These are phyloP conservation scores for Metarhizium robertsii DNA, from an alignment of 2,329 filamentous ascomycete genomes.

Conservation along the genomic window DNA sequence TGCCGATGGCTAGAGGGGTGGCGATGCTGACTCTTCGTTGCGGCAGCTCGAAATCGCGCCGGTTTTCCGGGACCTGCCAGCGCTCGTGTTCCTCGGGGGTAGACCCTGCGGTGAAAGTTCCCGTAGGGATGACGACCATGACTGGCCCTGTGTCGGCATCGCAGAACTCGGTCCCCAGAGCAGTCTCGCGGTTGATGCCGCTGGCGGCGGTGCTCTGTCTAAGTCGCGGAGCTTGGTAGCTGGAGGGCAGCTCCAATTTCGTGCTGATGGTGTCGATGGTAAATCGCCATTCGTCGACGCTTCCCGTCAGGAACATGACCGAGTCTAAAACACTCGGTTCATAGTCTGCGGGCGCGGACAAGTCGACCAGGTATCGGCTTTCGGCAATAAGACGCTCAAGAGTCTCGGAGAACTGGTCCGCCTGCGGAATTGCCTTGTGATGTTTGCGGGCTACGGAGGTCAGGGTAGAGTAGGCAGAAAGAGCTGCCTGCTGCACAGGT, in stretches of 20 bases:
- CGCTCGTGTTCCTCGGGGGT: slow-evolving; percentile 4
- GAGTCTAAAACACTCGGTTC: not conserved
- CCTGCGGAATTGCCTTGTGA: not conserved
- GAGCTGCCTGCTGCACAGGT: not conserved
- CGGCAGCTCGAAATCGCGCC: slow-evolving; percentile 4
- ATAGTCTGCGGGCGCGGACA: slow-evolving; percentile 1
- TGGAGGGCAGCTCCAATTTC: slow-evolving; percentile 1
- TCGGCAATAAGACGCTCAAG: slow-evolving; percentile 3
- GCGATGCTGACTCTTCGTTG: slow-evolving; percentile 5
- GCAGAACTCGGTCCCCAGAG: slow-evolving; percentile 5
- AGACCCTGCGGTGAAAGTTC: slow-evolving; percentile 6
- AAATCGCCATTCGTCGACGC: slow-evolving; percentile 6
- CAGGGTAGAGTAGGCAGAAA: not conserved
- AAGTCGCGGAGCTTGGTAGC: not conserved
- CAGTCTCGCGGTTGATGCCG: not conserved
- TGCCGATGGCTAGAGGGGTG: slow-evolving; percentile 7
- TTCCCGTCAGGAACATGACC: slow-evolving; percentile 1
- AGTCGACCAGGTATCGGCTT: not conserved
- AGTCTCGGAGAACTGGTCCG: not conserved
- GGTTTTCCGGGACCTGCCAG: slow-evolving; percentile 4
- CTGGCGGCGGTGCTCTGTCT: not conserved
- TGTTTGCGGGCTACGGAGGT: not conserved
- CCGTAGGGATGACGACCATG: slow-evolving; percentile 9
- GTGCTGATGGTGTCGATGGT: slow-evolving; percentile 2
- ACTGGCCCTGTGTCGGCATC: not conserved